Evolutionary conservation across 306 rosid species (phyloP).

Genomic region (Calophaca sinica): DNA sequence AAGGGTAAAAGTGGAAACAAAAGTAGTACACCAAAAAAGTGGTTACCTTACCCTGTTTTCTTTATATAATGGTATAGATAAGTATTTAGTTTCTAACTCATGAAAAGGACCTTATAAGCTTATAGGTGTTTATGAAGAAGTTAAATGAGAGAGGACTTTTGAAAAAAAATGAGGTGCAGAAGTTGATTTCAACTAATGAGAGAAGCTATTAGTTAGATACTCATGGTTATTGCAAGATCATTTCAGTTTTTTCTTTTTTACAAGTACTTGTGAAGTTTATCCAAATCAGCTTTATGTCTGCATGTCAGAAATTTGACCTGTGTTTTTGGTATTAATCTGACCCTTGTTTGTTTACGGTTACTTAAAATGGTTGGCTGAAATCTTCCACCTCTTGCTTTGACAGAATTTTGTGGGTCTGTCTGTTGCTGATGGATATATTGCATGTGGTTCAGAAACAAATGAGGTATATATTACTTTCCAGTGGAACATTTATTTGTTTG

Average conservation of each 20-base stretch:
- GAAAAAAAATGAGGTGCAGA: too few relatives aligned
- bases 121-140: too few relatives aligned
- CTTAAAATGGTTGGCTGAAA: slow-evolving; percentile 42
- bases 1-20: too few relatives aligned
- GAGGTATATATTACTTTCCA: slow-evolving; percentile 67
- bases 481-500: background rate
- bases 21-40: too few relatives aligned
- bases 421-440: slow-evolving; percentile 80
- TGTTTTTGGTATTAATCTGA: slow-evolving; percentile 40
- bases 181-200: too few relatives aligned
- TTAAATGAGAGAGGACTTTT: too few relatives aligned
- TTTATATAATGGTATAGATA: too few relatives aligned
- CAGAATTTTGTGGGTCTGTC: slow-evolving; percentile 98
- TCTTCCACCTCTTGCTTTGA: slow-evolving; percentile 48
- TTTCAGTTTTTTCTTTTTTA: background rate
- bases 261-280: background rate
- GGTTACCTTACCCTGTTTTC: too few relatives aligned
- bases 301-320: slow-evolving; percentile 12
- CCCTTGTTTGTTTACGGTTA: slow-evolving; percentile 29
- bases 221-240: too few relatives aligned
- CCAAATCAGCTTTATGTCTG: background rate
- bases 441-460: slow-evolving; percentile 98
- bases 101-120: too few relatives aligned
- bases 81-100: too few relatives aligned
- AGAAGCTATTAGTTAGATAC: too few relatives aligned